These are phyloP conservation scores for Cryptomeria japonica DNA, from an alignment of 75 land plant species.

Conservation along the genomic window DNA sequence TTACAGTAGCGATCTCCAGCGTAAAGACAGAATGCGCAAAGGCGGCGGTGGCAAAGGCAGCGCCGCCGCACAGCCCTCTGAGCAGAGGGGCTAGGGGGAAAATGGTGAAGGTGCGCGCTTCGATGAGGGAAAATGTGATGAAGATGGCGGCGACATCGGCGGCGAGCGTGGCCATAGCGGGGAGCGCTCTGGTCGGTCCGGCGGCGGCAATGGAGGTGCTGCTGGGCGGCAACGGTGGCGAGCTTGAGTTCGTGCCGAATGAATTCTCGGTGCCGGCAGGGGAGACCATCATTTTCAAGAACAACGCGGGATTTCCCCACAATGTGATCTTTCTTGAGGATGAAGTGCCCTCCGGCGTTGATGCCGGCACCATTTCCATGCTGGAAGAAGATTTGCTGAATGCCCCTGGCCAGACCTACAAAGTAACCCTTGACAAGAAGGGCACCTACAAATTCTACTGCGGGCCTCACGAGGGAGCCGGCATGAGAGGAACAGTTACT, in stretches of 20 bases:
- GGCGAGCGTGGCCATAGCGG: slow-evolving; percentile 22
- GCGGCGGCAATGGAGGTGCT: slow-evolving; percentile 66
- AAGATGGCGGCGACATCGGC: slow-evolving; percentile 45
- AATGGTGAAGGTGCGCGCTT: slow-evolving; percentile 28
- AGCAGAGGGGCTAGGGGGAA: slow-evolving; percentile 11
- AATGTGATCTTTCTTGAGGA: slow-evolving; percentile 92
- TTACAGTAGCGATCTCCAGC: no score
- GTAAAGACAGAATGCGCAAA: no score
- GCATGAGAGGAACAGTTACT: slow-evolving; percentile 78
- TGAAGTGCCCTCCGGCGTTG: slow-evolving; percentile 71
- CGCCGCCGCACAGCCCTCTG: no score
- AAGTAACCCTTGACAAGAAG: slow-evolving; percentile 51
- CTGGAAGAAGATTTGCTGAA: slow-evolving; percentile 70
- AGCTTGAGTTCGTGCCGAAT: slow-evolving; percentile 60
- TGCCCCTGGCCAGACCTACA: slow-evolving; percentile 68
- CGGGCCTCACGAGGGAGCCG: slow-evolving; percentile 83
- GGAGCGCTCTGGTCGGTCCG: slow-evolving; percentile 31
- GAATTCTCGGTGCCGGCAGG: slow-evolving; percentile 49
- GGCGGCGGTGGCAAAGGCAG: no score
- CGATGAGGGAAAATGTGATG: slow-evolving; percentile 15
- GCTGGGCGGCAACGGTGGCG: slow-evolving; percentile 69
- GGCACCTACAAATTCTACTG: slow-evolving; percentile 86
- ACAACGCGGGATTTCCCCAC: slow-evolving; percentile 96
- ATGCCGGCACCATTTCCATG: slow-evolving; percentile 58
- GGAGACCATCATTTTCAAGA: slow-evolving; percentile 73